Conservation (phyloP, 441 rosid genomes). For the Populus tomentosa region DNA sequence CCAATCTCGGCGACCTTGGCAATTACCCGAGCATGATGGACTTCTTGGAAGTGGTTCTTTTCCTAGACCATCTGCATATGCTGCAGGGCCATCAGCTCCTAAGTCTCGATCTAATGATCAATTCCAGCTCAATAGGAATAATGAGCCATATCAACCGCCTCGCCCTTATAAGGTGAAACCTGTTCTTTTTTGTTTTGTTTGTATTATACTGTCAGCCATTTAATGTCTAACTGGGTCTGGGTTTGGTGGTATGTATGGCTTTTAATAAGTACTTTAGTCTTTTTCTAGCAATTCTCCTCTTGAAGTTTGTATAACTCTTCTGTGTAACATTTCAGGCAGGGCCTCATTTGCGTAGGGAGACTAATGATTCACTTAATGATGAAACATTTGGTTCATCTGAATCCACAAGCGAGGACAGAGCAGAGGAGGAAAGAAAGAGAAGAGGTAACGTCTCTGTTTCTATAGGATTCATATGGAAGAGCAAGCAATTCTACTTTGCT, state of each 20-base stretch:
- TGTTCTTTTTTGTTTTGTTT: constrained; percentile 11
- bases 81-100: constrained; percentile 56
- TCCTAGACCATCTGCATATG: constrained; percentile 71
- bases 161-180: constrained; percentile 84
- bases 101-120: constrained; percentile 66
- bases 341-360: constrained; percentile 62
- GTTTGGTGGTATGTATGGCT: constrained; percentile 7
- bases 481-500: constrained; percentile 4
- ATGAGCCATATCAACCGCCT: constrained; percentile 95
- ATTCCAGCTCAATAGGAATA: constrained; percentile 53
- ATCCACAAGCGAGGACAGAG: constrained; percentile 67
- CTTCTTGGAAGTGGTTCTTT: constrained; percentile 98
- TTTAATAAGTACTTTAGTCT: not conserved
- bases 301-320: not conserved
- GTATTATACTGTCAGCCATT: not conserved
- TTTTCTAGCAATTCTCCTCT: not conserved
- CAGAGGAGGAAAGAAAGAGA: constrained; percentile 97
- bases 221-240: not conserved
- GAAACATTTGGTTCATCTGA: constrained; percentile 98
- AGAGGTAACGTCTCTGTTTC: constrained; percentile 53
- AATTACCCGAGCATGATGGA: constrained; percentile 92
- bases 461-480: constrained; percentile 6
- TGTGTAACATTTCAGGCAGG: constrained; percentile 53
- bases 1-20: constrained; percentile 83
- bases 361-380: constrained; percentile 71